A percentile compares a stretch with the other conserved stretches of the same genome.
phyloP scores from a whole-genome alignment of 2,329 filamentous ascomycete genomes.

The Colletotrichum godetiae region DNA sequence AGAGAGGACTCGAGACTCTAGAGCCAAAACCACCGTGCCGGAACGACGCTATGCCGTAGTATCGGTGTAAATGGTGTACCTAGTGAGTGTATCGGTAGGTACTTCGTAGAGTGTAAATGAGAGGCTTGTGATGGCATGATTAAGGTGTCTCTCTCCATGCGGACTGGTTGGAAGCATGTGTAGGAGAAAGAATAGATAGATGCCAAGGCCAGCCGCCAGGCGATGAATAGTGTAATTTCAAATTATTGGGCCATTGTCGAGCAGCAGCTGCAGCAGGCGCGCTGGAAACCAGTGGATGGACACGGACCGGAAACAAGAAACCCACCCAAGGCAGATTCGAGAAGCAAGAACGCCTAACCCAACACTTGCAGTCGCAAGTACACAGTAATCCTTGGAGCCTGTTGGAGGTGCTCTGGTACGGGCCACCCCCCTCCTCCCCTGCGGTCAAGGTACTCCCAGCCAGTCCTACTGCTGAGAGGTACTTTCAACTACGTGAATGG shows the following conservation, averaged over 20 bases:
- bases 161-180: neutral
- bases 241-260: conserved; percentile 26
- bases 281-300: neutral
- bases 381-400: neutral
- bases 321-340: conserved; percentile 32
- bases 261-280: neutral
- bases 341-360: conserved; percentile 27
- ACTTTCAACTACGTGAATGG: neutral
- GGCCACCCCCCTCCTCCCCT: neutral
- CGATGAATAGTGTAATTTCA: conserved; percentile 31
- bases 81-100: neutral
- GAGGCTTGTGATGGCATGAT: neutral
- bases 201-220: conserved; percentile 31
- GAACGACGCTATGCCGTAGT: neutral
- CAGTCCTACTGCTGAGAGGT: neutral
- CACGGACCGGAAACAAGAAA: conserved; percentile 23
- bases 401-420: neutral
- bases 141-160: neutral
- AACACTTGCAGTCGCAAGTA: conserved; percentile 5
- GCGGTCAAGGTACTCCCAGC: neutral
- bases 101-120: neutral
- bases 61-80: too few relatives aligned
- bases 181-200: neutral
- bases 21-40: neutral
- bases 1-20: neutral